These are phyloP conservation scores for Penicillium capsulatum DNA, from an alignment of 2,329 filamentous ascomycete genomes.

Conservation along the genomic window DNA sequence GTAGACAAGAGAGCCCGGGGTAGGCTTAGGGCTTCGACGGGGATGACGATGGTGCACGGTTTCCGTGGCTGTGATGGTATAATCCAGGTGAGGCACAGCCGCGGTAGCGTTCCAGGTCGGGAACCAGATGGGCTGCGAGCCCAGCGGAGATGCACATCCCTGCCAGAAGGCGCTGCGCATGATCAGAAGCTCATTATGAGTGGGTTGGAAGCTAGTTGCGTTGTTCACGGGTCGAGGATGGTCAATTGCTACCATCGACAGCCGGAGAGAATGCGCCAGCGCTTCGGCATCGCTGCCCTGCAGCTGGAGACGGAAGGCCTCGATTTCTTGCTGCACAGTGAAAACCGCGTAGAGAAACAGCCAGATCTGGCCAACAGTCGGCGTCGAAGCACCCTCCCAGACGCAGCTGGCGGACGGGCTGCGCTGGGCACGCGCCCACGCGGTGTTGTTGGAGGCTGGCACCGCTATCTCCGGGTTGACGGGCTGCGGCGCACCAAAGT, in stretches of 20 bases:
- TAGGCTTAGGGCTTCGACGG: constrained; percentile 65
- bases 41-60: constrained; percentile 63
- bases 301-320: constrained; percentile 43
- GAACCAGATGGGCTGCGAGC: constrained; percentile 55
- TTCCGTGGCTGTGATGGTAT: constrained; percentile 44
- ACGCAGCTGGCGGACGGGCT: constrained; percentile 39
- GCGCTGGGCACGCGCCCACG: constrained; percentile 45
- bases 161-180: constrained; percentile 62
- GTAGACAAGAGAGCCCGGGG: constrained; percentile 66
- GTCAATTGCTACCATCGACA: constrained; percentile 24
- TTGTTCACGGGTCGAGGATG: constrained; percentile 17
- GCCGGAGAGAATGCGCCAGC: constrained; percentile 38
- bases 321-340: constrained; percentile 40
- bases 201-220: constrained; percentile 11
- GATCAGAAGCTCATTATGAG: constrained; percentile 42
- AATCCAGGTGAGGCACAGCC: constrained; percentile 38
- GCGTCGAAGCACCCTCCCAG: constrained; percentile 35
- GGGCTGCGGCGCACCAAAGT: constrained; percentile 32
- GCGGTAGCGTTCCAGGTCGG: constrained; percentile 22
- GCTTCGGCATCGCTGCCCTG: constrained; percentile 31
- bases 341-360: constrained; percentile 46
- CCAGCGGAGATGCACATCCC: constrained; percentile 64
- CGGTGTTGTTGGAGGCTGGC: constrained; percentile 22
- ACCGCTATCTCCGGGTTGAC: constrained; percentile 8
- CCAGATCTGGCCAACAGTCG: constrained; percentile 46